Base-by-base conservation (phyloP, 257 asterid genomes). In the Scutellaria baicalensis region DNA sequence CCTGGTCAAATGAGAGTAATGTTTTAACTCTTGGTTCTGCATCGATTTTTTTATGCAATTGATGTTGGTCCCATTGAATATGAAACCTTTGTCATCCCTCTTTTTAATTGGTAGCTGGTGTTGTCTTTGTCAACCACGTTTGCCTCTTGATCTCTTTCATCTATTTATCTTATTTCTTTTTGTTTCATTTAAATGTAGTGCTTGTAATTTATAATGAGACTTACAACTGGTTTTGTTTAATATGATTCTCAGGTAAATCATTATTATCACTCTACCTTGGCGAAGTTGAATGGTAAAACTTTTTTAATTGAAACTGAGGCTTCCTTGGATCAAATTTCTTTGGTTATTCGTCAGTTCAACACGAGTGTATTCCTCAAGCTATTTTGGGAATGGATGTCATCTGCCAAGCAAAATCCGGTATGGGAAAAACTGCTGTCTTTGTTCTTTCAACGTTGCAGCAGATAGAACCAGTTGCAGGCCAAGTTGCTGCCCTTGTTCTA, bases 281-380 rank as follows among this genome's bases (percentile, higher is more conserved):
- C 80, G 92, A 88, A 79, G 90, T 90, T 84, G 76, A 82, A 79
- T 83, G 95, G 88, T 89, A 85, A 83, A 84, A 69, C 79, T 78
- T 89, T 91, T 86, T 82, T 75, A 82, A 78, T 79, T 83, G 85
- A 85, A 86, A 83, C 82, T 92, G 94, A 86, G 96, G 93, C 84
- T 82, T 80, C 85, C 86, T 82, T 86, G 80, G 90, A 72, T 83
- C 85, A 79, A 80, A 78, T 87, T 84, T 87, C 78, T 88, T 86
- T 89, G 89, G 92, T 84, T 91, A 88, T 85, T 84, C 92, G 77
- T 67, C 89, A 92, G 98, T 92, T 73, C 98, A 92, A 92, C 98
- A 92, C 8, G 98, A 92, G 84, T 89, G 98, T 70, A 92, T 92
- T 52, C 98, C 98, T 45, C 98, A 92, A 89, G 98, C 98, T 36